Percentiles rank a stretch among this genome's conserved stretches.
phyloP scores from a whole-genome alignment of 2,329 filamentous ascomycete species.

The Scleromitrula shiraiana region DNA sequence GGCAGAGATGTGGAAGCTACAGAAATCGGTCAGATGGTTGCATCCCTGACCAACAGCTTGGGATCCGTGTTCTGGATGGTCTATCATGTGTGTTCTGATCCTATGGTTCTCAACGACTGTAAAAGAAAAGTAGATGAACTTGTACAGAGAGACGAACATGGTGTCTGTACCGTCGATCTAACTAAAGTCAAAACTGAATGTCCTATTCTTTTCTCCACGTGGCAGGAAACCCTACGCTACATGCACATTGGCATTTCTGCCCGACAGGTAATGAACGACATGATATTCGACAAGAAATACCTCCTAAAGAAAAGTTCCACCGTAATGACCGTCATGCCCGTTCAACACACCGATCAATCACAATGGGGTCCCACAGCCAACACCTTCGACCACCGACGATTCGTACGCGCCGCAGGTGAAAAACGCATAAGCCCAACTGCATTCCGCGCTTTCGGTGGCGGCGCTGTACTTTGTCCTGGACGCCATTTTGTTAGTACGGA shows the following conservation, averaged over 20 bases:
- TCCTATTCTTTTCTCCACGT: slow-evolving; percentile 32
- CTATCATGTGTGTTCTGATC: slow-evolving; percentile 27
- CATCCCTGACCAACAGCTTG: slow-evolving; percentile 29
- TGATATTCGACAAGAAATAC: slow-evolving; percentile 33
- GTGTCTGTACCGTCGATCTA: slow-evolving; percentile 13
- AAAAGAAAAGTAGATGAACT: slow-evolving; percentile 25
- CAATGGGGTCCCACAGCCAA: slow-evolving; percentile 37
- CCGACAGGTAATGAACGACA: slow-evolving; percentile 36
- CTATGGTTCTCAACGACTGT: slow-evolving; percentile 24
- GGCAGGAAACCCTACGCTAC: slow-evolving; percentile 37
- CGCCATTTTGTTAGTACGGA: slow-evolving; percentile 25
- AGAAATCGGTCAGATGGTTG: slow-evolving; percentile 28
- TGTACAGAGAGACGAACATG: slow-evolving; percentile 2
- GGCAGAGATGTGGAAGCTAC: slow-evolving; percentile 19
- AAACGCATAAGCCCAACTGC: slow-evolving; percentile 8
- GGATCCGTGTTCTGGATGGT: slow-evolving; percentile 34
- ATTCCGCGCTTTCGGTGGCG: slow-evolving; percentile 31
- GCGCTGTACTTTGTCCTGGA: slow-evolving; percentile 31
- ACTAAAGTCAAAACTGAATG: neutral
- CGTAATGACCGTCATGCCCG: slow-evolving; percentile 34
- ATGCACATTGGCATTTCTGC: slow-evolving; percentile 31
- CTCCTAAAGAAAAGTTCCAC: slow-evolving; percentile 36
- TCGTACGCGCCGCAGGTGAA: slow-evolving; percentile 23
- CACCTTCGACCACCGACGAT: slow-evolving; percentile 35
- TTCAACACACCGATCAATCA: slow-evolving; percentile 32